Conservation (phyloP, 2,329 filamentous ascomycete genomes). For the Teratosphaeria destructans region DNA sequence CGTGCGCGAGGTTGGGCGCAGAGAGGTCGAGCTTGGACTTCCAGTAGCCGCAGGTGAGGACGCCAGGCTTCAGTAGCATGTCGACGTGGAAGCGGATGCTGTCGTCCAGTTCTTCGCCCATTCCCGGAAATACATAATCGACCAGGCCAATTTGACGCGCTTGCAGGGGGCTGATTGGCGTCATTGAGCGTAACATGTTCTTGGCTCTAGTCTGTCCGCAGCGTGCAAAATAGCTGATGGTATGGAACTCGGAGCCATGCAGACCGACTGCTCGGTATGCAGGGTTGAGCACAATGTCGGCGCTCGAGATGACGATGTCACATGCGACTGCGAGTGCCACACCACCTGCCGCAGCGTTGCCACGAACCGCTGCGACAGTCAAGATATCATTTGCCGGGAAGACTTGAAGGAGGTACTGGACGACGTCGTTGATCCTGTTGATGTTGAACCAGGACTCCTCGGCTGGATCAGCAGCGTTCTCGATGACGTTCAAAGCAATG, state of each 20-base stretch:
- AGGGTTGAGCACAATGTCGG: conserved; percentile 32
- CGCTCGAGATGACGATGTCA: conserved; percentile 29
- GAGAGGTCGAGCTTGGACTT: conserved; percentile 28
- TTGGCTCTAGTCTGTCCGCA: conserved; percentile 26
- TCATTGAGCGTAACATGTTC: conserved; percentile 28
- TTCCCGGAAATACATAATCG: conserved; percentile 30
- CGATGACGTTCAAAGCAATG: conserved; percentile 36
- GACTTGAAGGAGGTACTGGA: conserved; percentile 29
- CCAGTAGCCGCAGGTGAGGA: conserved; percentile 21
- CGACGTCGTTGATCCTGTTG: conserved; percentile 35
- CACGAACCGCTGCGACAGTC: conserved; percentile 31
- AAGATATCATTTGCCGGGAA: conserved; percentile 27
- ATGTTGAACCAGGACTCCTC: conserved; percentile 36
- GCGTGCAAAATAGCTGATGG: conserved; percentile 30
- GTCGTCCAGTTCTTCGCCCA: conserved; percentile 25
- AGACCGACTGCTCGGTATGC: conserved; percentile 29
- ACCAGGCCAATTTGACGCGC: conserved; percentile 31
- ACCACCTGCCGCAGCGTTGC: conserved; percentile 35
- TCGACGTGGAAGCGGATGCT: conserved; percentile 28
- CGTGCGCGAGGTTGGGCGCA: conserved; percentile 21
- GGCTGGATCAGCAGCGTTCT: conserved; percentile 28
- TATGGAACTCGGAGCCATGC: conserved; percentile 35
- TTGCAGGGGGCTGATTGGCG: conserved; percentile 29
- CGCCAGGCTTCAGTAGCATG: conserved; percentile 19
- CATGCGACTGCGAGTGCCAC: conserved; percentile 32